Evolutionary conservation across 2,329 filamentous ascomycete genomes (phyloP).

Genomic region (Westerdykella ornata): DNA sequence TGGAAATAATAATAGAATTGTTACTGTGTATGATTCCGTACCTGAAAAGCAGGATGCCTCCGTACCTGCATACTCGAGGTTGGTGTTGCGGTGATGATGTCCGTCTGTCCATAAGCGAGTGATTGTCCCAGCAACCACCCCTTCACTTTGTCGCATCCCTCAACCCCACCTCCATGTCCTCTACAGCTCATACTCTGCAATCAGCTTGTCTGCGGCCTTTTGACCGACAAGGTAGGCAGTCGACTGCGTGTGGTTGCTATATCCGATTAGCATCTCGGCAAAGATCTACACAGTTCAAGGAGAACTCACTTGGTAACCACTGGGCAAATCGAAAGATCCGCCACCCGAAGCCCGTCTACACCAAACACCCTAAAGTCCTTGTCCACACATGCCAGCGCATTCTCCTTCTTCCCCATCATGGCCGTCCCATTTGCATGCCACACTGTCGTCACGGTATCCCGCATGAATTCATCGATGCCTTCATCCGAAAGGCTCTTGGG

Average conservation of each 20-base stretch:
- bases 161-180: background rate
- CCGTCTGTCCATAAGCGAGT: background rate
- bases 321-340: slow-evolving; percentile 34
- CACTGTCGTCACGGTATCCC: slow-evolving; percentile 24
- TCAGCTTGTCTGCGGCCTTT: slow-evolving; percentile 30
- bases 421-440: slow-evolving; percentile 36
- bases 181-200: slow-evolving; percentile 23
- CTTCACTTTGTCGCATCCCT: background rate
- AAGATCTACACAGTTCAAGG: slow-evolving; percentile 15
- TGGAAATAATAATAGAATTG: background rate
- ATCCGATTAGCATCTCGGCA: slow-evolving; percentile 35
- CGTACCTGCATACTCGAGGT: background rate
- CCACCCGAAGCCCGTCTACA: slow-evolving; percentile 34
- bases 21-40: too few species aligned
- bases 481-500: slow-evolving; percentile 41
- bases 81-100: background rate
- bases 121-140: background rate
- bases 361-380: slow-evolving; percentile 34
- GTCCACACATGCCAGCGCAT: slow-evolving; percentile 35
- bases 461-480: slow-evolving; percentile 42
- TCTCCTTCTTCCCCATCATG: slow-evolving; percentile 33
- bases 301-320: slow-evolving; percentile 43
- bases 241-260: slow-evolving; percentile 29
- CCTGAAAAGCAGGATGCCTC: background rate
- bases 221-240: slow-evolving; percentile 33